A percentile compares a stretch with the other conserved stretches of the same genome.
Evolutionary conservation across 768 basidiomycete genomes (phyloP).

Genomic region (Boletus pseudo-olivaceus): DNA sequence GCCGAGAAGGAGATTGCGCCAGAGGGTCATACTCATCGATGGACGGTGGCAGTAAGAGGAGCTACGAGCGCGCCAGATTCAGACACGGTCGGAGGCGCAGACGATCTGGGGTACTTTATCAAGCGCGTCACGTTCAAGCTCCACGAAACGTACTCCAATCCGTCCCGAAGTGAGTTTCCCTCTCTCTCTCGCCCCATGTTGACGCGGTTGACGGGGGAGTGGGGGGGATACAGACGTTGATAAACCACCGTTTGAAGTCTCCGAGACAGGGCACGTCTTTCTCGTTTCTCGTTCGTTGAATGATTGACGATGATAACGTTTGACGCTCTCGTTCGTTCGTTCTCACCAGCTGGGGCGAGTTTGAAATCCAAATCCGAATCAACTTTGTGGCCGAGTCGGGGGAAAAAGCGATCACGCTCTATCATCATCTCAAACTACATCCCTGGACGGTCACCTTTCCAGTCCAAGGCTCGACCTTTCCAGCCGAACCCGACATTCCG

Average conservation of each 20-base stretch:
- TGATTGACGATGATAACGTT: neutral
- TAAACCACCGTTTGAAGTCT: conserved; percentile 90
- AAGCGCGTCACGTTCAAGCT: conserved; percentile 97
- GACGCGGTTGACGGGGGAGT: neutral
- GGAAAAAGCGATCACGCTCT: conserved; percentile 84
- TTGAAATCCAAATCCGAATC: conserved; percentile 91
- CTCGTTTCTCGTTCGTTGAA: neutral
- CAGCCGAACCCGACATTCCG: conserved; percentile 62
- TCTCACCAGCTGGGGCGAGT: conserved; percentile 86
- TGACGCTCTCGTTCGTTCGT: no score
- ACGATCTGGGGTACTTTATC: conserved; percentile 88
- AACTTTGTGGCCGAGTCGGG: conserved; percentile 85
- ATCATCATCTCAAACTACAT: conserved; percentile 95
- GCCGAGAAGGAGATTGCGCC: conserved; percentile 60
- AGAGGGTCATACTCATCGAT: conserved; percentile 87
- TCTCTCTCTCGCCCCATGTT: neutral
- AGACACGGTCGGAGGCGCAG: conserved; percentile 82
- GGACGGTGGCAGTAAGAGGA: conserved; percentile 94
- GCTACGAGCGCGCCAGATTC: conserved; percentile 72
- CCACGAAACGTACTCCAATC: conserved; percentile 94
- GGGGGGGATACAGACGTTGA: conserved; percentile 68
- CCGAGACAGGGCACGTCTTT: conserved; percentile 80
- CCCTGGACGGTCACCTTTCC: conserved; percentile 62
- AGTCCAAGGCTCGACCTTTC: conserved; percentile 5
- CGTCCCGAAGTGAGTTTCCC: conserved; percentile 68